phyloP scores from a whole-genome alignment of 208 protist genomes.

The Crithidia brevicula region DNA sequence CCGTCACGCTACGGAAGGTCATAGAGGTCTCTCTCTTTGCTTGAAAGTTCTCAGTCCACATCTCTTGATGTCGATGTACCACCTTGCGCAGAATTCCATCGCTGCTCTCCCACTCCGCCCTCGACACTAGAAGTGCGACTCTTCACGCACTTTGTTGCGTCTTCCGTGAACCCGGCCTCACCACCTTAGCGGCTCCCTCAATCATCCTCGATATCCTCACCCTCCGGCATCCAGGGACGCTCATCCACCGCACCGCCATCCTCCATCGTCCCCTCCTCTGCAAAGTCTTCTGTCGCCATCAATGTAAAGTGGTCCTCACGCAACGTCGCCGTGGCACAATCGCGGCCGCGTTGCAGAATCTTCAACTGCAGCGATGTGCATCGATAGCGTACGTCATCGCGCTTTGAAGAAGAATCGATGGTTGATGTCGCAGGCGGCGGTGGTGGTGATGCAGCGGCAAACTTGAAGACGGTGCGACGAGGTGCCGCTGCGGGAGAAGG shows the following conservation, averaged over 20 bases:
- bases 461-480: constrained; percentile 44
- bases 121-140: too few species aligned
- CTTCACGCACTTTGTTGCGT: too few species aligned
- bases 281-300: constrained; percentile 7
- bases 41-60: not conserved
- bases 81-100: too few species aligned
- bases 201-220: constrained; percentile 28
- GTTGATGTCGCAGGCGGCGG: not conserved
- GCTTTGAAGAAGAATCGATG: too few species aligned
- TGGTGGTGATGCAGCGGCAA: constrained; percentile 2
- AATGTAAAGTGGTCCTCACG: constrained; percentile 14
- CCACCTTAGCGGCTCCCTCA: not conserved
- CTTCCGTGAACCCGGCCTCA: too few species aligned
- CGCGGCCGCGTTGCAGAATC: constrained; percentile 26
- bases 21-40: too few species aligned
- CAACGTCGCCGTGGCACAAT: constrained; percentile 13
- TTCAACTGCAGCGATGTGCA: constrained; percentile 29
- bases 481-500: not conserved
- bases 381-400: too few species aligned
- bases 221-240: constrained; percentile 27
- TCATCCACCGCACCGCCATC: constrained; percentile 6
- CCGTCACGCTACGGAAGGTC: too few species aligned
- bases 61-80: too few species aligned
- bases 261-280: constrained; percentile 2
- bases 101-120: too few species aligned